Conservation (phyloP, 192 early-diverging fungal genomes). For the Entrophospora sp. region DNA sequence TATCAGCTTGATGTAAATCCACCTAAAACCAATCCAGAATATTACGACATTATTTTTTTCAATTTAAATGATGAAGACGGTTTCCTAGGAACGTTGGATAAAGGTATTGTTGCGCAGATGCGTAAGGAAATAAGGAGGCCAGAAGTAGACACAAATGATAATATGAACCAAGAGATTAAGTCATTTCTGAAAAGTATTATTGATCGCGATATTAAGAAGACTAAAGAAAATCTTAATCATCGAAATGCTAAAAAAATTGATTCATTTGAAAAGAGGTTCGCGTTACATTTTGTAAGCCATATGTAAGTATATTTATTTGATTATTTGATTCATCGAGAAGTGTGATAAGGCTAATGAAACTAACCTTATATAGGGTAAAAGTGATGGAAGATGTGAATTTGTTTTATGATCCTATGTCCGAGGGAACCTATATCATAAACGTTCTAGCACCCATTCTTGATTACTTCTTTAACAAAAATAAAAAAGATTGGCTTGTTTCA, state of each 20-base stretch:
- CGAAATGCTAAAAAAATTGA: background rate
- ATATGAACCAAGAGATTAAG: background rate
- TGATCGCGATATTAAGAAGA: background rate
- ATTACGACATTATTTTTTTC: slow-evolving; percentile 8
- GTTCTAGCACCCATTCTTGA: background rate
- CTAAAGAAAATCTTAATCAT: slow-evolving; percentile 2
- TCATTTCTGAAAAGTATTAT: background rate
- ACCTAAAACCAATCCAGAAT: background rate
- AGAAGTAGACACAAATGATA: background rate
- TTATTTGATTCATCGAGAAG: background rate
- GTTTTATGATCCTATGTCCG: background rate
- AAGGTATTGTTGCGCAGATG: slow-evolving; percentile 1
- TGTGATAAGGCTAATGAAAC: slow-evolving; percentile 10
- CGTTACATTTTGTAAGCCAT: background rate
- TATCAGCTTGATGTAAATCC: background rate
- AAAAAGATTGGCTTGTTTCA: background rate
- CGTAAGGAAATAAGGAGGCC: slow-evolving; percentile 2
- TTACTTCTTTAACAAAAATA: background rate
- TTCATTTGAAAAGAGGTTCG: background rate
- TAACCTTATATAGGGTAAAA: background rate
- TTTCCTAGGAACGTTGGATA: background rate
- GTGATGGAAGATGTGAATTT: background rate
- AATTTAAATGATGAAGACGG: background rate
- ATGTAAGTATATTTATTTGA: slow-evolving; percentile 12
- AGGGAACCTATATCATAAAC: background rate